Conservation (phyloP, 1,139 yeast species). For the Insectozyma bohioensis region DNA sequence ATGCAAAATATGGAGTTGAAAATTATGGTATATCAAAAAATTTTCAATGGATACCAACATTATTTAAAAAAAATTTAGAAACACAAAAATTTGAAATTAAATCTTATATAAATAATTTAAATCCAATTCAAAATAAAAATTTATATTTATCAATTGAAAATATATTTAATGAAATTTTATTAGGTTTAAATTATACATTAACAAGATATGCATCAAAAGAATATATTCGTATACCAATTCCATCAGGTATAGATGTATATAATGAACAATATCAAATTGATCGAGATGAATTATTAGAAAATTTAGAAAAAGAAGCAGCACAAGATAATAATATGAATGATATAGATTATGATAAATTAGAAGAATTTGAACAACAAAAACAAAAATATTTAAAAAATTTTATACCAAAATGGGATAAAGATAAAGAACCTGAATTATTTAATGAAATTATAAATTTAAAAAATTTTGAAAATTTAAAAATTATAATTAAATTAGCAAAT, state of each 20-base stretch:
- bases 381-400: constrained; percentile 16
- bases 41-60: constrained; percentile 36
- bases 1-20: constrained; percentile 19
- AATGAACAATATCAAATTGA: constrained; percentile 16
- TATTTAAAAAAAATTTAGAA: constrained; percentile 12
- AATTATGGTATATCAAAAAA: constrained; percentile 22
- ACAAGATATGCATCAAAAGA: constrained; percentile 23
- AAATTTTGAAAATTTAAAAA: constrained; percentile 26
- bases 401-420: constrained; percentile 15
- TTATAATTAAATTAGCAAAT: constrained; percentile 42
- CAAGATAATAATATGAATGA: constrained; percentile 11
- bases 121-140: constrained; percentile 25
- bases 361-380: constrained; percentile 14
- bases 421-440: constrained; percentile 18
- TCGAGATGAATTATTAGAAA: constrained; percentile 10
- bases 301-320: constrained; percentile 9
- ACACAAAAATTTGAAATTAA: constrained; percentile 19
- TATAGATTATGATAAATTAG: constrained; percentile 12
- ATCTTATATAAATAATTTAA: constrained; percentile 43
- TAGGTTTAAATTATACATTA: constrained; percentile 31
- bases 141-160: constrained; percentile 29
- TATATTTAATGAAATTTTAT: constrained; percentile 28
- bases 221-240: constrained; percentile 19
- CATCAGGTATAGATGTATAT: constrained; percentile 17
- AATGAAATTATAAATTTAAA: constrained; percentile 19